Conservation (phyloP, 768 basidiomycete genomes). For the Amanita brunnescens region DNA sequence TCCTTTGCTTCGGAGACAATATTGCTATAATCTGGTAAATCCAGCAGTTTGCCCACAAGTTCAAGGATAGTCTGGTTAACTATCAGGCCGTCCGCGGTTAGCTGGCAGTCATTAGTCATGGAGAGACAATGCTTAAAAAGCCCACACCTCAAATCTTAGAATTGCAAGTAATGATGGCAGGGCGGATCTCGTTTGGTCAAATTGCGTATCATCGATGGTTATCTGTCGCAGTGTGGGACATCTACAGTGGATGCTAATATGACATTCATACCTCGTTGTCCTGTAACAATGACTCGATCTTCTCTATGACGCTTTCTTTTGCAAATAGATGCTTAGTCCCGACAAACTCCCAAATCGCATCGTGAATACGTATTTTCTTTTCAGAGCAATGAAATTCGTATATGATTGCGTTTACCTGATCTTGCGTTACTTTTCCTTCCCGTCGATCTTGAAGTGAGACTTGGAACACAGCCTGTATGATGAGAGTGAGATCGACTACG, state of each 20-base stretch:
- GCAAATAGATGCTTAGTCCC: not conserved
- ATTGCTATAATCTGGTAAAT: not conserved
- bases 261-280: not conserved
- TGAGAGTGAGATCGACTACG: slow-evolving; percentile 1
- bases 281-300: not conserved
- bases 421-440: not conserved
- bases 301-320: not conserved
- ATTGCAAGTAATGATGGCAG: not conserved
- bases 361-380: not conserved
- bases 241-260: not conserved
- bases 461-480: not conserved
- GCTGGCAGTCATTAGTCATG: not conserved
- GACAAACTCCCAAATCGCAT: not conserved
- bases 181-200: not conserved
- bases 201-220: not conserved
- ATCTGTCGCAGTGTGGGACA: not conserved
- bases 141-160: not conserved
- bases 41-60: not conserved
- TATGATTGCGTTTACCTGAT: not conserved
- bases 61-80: not conserved
- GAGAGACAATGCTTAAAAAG: not conserved
- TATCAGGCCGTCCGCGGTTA: not conserved
- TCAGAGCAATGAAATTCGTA: not conserved
- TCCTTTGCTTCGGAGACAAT: not conserved
- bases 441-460: not conserved